Evolutionary conservation across 2,329 filamentous ascomycete species (phyloP).

Genomic region (Neonectria coccinea): DNA sequence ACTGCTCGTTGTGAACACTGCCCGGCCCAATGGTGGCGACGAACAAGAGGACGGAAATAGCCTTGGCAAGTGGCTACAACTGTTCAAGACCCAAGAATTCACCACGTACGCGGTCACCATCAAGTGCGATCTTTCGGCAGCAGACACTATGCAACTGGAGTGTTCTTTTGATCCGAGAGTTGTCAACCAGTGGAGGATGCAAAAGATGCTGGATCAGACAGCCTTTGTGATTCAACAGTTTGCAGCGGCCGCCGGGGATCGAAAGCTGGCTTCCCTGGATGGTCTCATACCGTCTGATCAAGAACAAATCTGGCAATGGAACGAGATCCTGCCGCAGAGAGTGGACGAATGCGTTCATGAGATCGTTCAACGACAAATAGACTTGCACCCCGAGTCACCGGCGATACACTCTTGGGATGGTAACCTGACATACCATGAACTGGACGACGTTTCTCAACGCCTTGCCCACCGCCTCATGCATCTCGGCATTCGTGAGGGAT

Average conservation of each 20-base stretch:
- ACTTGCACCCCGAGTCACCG: constrained; percentile 1
- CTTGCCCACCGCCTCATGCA: not conserved
- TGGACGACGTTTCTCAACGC: not conserved
- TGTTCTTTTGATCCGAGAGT: constrained; percentile 21
- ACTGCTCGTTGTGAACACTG: constrained; percentile 6
- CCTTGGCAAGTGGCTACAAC: constrained; percentile 11
- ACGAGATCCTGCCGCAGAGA: constrained; percentile 23
- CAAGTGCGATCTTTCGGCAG: constrained; percentile 1
- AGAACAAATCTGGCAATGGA: constrained; percentile 35
- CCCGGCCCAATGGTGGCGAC: not conserved
- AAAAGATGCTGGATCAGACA: constrained; percentile 14
- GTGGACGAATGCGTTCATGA: constrained; percentile 37
- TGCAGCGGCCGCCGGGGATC: not conserved
- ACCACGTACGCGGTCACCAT: constrained; percentile 13
- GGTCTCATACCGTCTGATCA: constrained; percentile 2
- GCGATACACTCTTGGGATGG: constrained; percentile 48
- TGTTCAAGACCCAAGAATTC: not conserved
- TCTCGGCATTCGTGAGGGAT: not conserved
- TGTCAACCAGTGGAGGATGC: constrained; percentile 12
- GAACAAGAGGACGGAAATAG: not conserved
- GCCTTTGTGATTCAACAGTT: constrained; percentile 18
- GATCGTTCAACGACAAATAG: constrained; percentile 29
- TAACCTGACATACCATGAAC: not conserved
- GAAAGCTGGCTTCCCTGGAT: not conserved
- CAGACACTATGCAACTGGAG: not conserved